Conservation (phyloP, 148 eudicot genomes). For the Cornus suecica region DNA sequence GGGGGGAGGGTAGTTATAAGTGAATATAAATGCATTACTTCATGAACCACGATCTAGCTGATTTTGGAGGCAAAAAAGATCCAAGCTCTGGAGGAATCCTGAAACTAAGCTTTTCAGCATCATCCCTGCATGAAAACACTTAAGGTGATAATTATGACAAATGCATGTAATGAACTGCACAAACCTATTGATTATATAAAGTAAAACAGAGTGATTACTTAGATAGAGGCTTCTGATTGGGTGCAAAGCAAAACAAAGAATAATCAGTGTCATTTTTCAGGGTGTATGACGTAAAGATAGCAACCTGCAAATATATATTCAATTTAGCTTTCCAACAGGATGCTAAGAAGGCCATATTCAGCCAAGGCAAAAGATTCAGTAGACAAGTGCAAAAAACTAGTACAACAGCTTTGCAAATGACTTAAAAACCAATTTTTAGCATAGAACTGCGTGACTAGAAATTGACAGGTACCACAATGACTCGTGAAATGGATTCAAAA, state of each 20-base stretch:
- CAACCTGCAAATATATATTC: conserved; percentile 54
- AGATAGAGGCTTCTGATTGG: conserved; percentile 56
- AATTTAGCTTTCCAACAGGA: conserved; percentile 9
- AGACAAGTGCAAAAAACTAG: neutral
- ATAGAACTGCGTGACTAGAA: neutral
- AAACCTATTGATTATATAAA: neutral
- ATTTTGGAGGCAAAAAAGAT: conserved; percentile 65
- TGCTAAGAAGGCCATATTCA: neutral
- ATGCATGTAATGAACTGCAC: neutral
- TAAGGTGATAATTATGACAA: conserved; percentile 9
- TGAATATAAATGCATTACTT: conserved; percentile 50
- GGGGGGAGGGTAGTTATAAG: neutral
- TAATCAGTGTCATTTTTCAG: conserved; percentile 64
- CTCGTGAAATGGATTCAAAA: neutral
- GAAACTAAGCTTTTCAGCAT: conserved; percentile 39
- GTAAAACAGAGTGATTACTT: conserved; percentile 40
- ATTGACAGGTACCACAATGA: neutral
- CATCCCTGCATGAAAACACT: conserved; percentile 52
- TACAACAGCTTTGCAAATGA: neutral
- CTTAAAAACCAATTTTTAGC: neutral
- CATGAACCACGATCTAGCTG: conserved; percentile 77
- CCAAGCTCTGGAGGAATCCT: conserved; percentile 58
- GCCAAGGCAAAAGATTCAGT: neutral
- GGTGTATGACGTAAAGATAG: conserved; percentile 69
- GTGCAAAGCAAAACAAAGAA: conserved; percentile 56